These are phyloP conservation scores for Sporothrix curviconia DNA, from an alignment of 2,329 filamentous ascomycete species.

Conservation along the genomic window DNA sequence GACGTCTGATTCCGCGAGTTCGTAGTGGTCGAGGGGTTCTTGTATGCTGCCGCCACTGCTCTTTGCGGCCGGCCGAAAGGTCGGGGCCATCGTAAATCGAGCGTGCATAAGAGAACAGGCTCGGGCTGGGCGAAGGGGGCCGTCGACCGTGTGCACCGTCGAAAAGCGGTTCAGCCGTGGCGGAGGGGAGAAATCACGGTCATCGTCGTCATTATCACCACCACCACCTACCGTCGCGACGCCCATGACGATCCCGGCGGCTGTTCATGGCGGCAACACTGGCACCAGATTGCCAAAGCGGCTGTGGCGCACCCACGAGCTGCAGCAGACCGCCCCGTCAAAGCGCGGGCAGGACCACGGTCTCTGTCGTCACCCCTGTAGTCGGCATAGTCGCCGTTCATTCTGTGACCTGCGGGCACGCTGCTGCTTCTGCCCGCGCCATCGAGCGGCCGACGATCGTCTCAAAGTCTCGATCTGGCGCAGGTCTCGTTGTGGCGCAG, in stretches of 20 bases:
- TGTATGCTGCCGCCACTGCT: no score
- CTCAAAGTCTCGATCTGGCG: background rate
- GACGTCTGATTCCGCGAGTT: no score
- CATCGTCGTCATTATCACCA: background rate
- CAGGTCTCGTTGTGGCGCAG: background rate
- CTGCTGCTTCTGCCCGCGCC: no score
- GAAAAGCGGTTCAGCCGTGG: background rate
- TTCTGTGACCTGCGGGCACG: no score
- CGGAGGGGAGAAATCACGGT: background rate
- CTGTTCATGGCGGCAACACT: background rate
- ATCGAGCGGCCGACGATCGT: background rate
- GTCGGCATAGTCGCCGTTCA: no score
- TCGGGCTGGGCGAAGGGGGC: background rate
- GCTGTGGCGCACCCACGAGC: constrained; percentile 4
- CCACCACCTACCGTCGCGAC: background rate
- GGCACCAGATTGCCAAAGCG: background rate
- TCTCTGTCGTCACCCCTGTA: no score
- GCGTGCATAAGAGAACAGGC: no score
- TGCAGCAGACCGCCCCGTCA: background rate
- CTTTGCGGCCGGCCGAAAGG: no score
- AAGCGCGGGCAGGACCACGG: background rate
- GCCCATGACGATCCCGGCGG: background rate
- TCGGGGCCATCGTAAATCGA: no score
- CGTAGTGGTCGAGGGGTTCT: no score
- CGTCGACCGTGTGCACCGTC: background rate